A percentile compares a stretch with the other conserved stretches of the same genome.
phyloP scores from a whole-genome alignment of 768 basidiomycete species.

The Serendipita sp. region DNA sequence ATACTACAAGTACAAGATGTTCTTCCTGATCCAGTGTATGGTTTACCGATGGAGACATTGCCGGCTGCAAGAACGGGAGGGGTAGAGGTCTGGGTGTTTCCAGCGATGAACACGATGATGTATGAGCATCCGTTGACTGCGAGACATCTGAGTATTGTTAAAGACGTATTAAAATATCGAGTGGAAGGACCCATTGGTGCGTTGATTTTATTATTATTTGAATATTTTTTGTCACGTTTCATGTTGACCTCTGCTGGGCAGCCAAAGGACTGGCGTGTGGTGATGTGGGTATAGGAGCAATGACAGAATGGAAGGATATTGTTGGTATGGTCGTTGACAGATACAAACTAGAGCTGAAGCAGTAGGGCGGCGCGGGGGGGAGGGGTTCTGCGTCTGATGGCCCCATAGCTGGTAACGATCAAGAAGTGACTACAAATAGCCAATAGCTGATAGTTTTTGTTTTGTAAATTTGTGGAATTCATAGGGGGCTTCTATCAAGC shows the following conservation, averaged over 20 bases:
- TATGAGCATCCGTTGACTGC: constrained; percentile 84
- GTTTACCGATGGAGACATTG: too few species aligned
- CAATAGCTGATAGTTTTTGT: too few species aligned
- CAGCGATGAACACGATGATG: constrained; percentile 99
- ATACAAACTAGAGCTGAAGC: constrained; percentile 19
- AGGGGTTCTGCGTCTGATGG: too few species aligned
- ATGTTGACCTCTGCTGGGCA: background rate
- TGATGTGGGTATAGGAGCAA: constrained; percentile 65
- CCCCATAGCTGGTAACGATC: too few species aligned
- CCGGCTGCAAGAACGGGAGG: constrained; percentile 48
- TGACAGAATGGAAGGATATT: constrained; percentile 93
- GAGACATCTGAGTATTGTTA: constrained; percentile 59
- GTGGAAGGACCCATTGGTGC: constrained; percentile 69
- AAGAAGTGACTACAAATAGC: too few species aligned
- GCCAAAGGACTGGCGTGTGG: background rate
- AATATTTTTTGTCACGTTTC: too few species aligned
- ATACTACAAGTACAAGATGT: background rate
- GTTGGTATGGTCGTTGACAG: constrained; percentile 49
- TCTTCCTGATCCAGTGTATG: constrained; percentile 26
- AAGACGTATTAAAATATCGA: constrained; percentile 60
- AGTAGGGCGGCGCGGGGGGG: background rate
- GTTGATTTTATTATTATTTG: background rate
- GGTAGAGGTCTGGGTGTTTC: constrained; percentile 81
- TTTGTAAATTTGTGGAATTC: too few species aligned
- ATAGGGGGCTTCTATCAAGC: too few species aligned